Conservation (phyloP, 768 basidiomycete species). For the Brasilioporus rufonigricans region DNA sequence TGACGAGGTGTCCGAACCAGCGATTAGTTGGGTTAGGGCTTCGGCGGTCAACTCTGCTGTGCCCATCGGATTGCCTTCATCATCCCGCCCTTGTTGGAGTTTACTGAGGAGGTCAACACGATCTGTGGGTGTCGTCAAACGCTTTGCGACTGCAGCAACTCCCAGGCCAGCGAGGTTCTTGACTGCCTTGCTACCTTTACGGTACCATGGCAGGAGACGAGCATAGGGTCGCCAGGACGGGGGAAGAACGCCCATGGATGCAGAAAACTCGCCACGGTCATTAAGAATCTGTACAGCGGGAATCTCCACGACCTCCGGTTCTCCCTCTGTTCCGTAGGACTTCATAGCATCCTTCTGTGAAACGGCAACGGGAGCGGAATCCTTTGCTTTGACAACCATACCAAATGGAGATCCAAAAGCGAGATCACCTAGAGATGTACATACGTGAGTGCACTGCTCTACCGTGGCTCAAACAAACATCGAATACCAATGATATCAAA, state of each 20-base stretch:
- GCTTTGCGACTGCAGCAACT: slow-evolving; percentile 74
- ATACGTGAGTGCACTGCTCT: background rate
- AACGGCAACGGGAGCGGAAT: slow-evolving; percentile 67
- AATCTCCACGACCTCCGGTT: slow-evolving; percentile 53
- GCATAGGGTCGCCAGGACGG: slow-evolving; percentile 66
- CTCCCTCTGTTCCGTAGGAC: slow-evolving; percentile 47
- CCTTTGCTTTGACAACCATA: slow-evolving; percentile 75
- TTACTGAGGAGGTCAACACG: slow-evolving; percentile 80
- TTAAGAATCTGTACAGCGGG: slow-evolving; percentile 87
- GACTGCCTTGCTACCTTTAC: slow-evolving; percentile 62
- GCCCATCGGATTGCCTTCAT: slow-evolving; percentile 76
- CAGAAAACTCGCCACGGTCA: slow-evolving; percentile 83
- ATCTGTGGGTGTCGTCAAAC: slow-evolving; percentile 66
- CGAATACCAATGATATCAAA: slow-evolving; percentile 70
- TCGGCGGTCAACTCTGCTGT: slow-evolving; percentile 86
- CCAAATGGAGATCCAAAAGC: slow-evolving; percentile 89
- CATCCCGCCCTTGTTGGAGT: slow-evolving; percentile 75
- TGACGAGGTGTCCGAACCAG: slow-evolving; percentile 90
- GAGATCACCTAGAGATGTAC: slow-evolving; percentile 48
- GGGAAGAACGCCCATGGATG: slow-evolving; percentile 78
- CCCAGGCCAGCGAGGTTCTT: slow-evolving; percentile 76
- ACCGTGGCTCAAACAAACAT: background rate
- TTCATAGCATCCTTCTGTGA: slow-evolving; percentile 54
- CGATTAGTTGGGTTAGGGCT: slow-evolving; percentile 81
- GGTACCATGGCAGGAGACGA: slow-evolving; percentile 73